Base-by-base conservation (phyloP, 768 basidiomycete genomes). In the Collybia sordida region DNA sequence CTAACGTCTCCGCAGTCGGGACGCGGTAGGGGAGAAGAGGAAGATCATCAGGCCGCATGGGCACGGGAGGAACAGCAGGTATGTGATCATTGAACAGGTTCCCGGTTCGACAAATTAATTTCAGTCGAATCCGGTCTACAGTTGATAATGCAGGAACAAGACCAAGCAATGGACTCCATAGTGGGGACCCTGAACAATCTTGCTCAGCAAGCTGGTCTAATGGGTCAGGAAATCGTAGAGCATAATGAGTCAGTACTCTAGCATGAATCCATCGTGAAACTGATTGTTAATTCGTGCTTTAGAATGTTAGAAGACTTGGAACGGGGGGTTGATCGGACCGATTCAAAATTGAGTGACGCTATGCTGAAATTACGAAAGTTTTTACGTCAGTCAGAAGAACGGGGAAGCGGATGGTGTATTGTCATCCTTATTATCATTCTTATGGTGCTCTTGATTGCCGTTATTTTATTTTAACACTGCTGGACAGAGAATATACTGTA, bases 141-240 rank as follows among this genome's bases (percentile, higher is more conserved):
- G 91, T 78, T 95, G 64, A 83, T 98, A 69, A 82, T 98, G 21
- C 79, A 78, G 42, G 81, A 90, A 60, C 97, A 99, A 73, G 97
- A 99, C 62, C 78, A 83, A 23, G 88, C 94, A 0, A 87, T 99
- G 59, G 85, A 87, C 48, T 81, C 88, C 0, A 95, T 99, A 62
- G 81, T 87, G 0, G 93, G 93, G 0, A 94, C 95, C 1, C 67
- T 99, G 46, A 83, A 64, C 49, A 94, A 88, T 0, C 72, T 99
- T 6, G 86, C 87, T 0, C 86, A 90, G 55, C 97, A 98, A 69
- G 97, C 97, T 0, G 89, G 88, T 9, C 72, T 98, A 25, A 99
- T 99, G 84, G 96, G 96, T 0, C 84, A 83, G 50, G 97, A 99
- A 64, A 90, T 98, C 43, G 73, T 65, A 7, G 93, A 95, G 63